These are phyloP conservation scores for Aegilops umbellulata DNA, from an alignment of 176 grass and related monocot genomes.

Conservation along the genomic window DNA sequence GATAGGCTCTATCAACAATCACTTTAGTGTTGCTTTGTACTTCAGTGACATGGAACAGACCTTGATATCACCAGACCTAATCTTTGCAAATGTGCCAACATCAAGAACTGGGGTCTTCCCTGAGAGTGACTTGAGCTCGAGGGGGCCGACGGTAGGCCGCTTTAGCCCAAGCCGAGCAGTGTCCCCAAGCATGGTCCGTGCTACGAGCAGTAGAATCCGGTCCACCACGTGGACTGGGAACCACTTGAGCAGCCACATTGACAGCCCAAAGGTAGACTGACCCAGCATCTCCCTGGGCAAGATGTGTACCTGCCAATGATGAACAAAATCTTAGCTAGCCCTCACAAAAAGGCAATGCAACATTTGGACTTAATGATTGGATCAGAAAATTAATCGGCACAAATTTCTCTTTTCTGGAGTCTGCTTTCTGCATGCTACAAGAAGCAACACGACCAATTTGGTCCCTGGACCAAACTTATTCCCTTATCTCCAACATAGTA, in stretches of 20 bases:
- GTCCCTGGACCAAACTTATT: slow-evolving; percentile 53
- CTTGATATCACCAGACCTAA: slow-evolving; percentile 86
- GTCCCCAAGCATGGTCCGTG: slow-evolving; percentile 70
- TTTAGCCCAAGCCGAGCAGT: slow-evolving; percentile 68
- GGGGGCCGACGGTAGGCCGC: slow-evolving; percentile 71
- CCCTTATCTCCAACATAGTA: slow-evolving; percentile 63
- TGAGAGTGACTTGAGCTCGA: slow-evolving; percentile 87
- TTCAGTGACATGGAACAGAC: slow-evolving; percentile 36
- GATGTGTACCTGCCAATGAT: slow-evolving; percentile 83
- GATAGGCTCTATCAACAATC: slow-evolving; percentile 10
- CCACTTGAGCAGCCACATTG: slow-evolving; percentile 86
- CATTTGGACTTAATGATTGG: slow-evolving; percentile 77
- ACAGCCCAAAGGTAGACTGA: slow-evolving; percentile 85
- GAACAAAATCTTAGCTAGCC: slow-evolving; percentile 46
- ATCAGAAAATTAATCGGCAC: slow-evolving; percentile 49
- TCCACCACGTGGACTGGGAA: slow-evolving; percentile 76
- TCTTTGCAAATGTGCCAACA: slow-evolving; percentile 80
- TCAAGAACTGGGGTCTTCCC: slow-evolving; percentile 98
- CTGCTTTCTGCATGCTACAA: slow-evolving; percentile 69
- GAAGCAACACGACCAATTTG: slow-evolving; percentile 47
- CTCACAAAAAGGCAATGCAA: slow-evolving; percentile 43
- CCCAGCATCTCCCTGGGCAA: slow-evolving; percentile 96
- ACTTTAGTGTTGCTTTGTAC: slow-evolving; percentile 13
- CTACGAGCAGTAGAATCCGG: slow-evolving; percentile 56
- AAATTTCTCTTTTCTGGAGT: slow-evolving; percentile 13